Conservation (phyloP, 768 basidiomycete genomes). For the Galerina sulciceps region DNA sequence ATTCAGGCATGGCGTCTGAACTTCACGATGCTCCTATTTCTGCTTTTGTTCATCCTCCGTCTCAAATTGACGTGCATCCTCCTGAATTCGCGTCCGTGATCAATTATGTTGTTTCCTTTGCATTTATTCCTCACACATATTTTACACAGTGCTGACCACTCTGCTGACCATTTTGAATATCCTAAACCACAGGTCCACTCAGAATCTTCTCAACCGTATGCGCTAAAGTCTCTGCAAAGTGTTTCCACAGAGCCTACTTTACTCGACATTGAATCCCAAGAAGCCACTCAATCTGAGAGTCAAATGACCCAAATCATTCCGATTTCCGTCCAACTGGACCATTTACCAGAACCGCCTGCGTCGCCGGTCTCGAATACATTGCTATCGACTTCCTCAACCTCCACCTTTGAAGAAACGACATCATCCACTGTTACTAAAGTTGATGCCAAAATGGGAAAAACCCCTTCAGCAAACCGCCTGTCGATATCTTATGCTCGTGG, state of each 20-base stretch:
- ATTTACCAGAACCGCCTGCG: slow-evolving; percentile 62
- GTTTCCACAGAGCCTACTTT: slow-evolving; percentile 58
- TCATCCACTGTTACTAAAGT: slow-evolving; percentile 36
- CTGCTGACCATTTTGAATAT: slow-evolving; percentile 52
- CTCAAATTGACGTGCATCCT: slow-evolving; percentile 33
- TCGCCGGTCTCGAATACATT: slow-evolving; percentile 59
- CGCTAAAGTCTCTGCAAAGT: slow-evolving; percentile 41
- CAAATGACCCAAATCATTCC: slow-evolving; percentile 22
- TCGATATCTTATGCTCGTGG: slow-evolving; percentile 96
- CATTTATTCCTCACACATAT: slow-evolving; percentile 41
- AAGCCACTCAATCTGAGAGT: slow-evolving; percentile 23
- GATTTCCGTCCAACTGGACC: slow-evolving; percentile 37
- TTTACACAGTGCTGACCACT: slow-evolving; percentile 46
- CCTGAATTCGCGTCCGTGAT: slow-evolving; percentile 55
- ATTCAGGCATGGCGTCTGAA: background rate
- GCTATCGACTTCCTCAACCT: slow-evolving; percentile 41
- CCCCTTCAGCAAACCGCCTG: slow-evolving; percentile 81
- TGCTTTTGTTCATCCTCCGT: slow-evolving; percentile 26
- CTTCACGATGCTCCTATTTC: slow-evolving; percentile 16
- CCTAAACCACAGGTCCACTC: slow-evolving; percentile 47
- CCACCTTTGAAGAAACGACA: slow-evolving; percentile 51
- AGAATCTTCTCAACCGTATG: slow-evolving; percentile 18
- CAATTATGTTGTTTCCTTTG: slow-evolving; percentile 42
- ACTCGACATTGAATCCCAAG: slow-evolving; percentile 45
- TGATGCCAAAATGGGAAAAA: slow-evolving; percentile 43